These are phyloP conservation scores for Lichenothelia convexa DNA, from an alignment of 495 filamentous ascomycete species.

Conservation along the genomic window DNA sequence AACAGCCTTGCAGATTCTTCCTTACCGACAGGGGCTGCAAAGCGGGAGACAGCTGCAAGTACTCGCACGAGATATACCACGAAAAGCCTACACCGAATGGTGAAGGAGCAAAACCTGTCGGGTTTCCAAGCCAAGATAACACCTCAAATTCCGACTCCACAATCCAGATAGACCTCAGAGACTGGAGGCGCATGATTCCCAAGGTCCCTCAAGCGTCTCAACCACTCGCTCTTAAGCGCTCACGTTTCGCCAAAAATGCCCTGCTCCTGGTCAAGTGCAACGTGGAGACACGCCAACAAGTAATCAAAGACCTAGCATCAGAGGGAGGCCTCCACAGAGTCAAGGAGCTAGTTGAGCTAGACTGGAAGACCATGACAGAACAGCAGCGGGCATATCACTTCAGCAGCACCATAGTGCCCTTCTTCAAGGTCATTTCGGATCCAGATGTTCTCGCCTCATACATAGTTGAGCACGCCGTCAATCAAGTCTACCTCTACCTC, in stretches of 20 bases:
- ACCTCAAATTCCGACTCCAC: not conserved
- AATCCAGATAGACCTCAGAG: not conserved
- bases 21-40: not conserved
- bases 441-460: conserved; percentile 32
- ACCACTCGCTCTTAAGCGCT: not conserved
- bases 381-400: conserved; percentile 16
- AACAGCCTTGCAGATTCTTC: not conserved
- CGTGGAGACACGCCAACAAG: conserved; percentile 3
- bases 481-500: conserved; percentile 38
- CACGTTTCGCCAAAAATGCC: conserved; percentile 2
- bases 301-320: not conserved
- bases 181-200: conserved; percentile 2
- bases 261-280: not conserved
- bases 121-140: not conserved
- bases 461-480: conserved; percentile 34
- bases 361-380: conserved; percentile 8
- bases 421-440: conserved; percentile 33
- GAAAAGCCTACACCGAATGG: not conserved
- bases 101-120: not conserved
- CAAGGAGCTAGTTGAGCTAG: conserved; percentile 12
- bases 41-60: conserved; percentile 3
- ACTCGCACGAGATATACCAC: conserved; percentile 4
- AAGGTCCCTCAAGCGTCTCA: not conserved
- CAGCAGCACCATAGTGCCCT: conserved; percentile 27
- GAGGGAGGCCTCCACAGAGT: conserved; percentile 9